phyloP scores from a whole-genome alignment of 2,329 filamentous ascomycete species.

The Monosporascus cannonballus region DNA sequence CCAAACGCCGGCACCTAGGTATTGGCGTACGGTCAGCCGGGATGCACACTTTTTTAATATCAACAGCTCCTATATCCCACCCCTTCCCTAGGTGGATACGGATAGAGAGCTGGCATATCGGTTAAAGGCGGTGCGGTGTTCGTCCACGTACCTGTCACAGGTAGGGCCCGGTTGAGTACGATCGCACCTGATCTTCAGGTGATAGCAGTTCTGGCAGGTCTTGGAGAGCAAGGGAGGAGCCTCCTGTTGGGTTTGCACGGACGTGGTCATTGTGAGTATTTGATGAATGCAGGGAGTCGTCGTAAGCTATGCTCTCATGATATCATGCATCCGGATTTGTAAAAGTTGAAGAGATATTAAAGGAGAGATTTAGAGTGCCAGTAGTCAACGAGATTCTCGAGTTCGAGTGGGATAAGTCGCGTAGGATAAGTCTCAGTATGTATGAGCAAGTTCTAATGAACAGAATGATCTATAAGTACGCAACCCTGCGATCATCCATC shows the following conservation, averaged over 20 bases:
- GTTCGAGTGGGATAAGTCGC: too few relatives aligned
- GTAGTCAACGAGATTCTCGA: too few relatives aligned
- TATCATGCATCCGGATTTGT: not conserved
- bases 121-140: not conserved
- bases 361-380: too few relatives aligned
- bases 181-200: conserved; percentile 3
- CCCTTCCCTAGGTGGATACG: too few relatives aligned
- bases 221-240: not conserved
- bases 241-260: not conserved
- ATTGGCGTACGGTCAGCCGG: not conserved
- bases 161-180: not conserved
- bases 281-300: not conserved
- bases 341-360: too few relatives aligned
- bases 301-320: not conserved
- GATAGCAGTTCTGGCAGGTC: conserved; percentile 5
- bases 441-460: too few relatives aligned
- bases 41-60: too few relatives aligned
- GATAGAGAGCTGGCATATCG: not conserved
- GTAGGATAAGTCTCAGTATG: too few relatives aligned
- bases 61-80: too few relatives aligned
- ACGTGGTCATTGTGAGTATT: not conserved
- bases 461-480: too few relatives aligned
- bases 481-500: too few relatives aligned
- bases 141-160: conserved; percentile 2
- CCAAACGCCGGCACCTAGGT: conserved; percentile 1